phyloP scores from a whole-genome alignment of 1,284 basidiomycete genomes.

The Ustilago cynodontis region DNA sequence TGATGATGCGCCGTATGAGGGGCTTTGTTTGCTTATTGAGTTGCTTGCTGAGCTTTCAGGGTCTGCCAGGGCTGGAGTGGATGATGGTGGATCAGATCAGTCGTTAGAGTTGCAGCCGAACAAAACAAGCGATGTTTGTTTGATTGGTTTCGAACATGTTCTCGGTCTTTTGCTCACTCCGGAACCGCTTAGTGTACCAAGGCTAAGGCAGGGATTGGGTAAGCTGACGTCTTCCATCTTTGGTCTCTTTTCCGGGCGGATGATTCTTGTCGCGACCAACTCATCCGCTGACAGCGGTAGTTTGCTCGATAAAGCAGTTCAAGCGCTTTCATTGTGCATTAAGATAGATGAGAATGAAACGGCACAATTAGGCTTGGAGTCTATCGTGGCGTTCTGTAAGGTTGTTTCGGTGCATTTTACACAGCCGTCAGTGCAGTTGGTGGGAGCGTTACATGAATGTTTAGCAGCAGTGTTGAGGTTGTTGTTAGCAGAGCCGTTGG shows the following conservation, averaged over 20 bases:
- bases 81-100: slow-evolving; percentile 35
- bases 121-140: slow-evolving; percentile 51
- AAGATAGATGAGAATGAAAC: slow-evolving; percentile 48
- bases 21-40: slow-evolving; percentile 49
- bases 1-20: slow-evolving; percentile 59
- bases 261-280: slow-evolving; percentile 28
- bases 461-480: slow-evolving; percentile 19
- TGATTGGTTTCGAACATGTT: slow-evolving; percentile 51
- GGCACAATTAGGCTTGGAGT: slow-evolving; percentile 38
- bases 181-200: slow-evolving; percentile 46
- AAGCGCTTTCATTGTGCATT: slow-evolving; percentile 42
- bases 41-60: slow-evolving; percentile 43
- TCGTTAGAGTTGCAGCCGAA: slow-evolving; percentile 16
- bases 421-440: slow-evolving; percentile 12
- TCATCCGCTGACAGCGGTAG: background rate
- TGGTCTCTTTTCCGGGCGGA: slow-evolving; percentile 28
- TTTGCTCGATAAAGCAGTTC: slow-evolving; percentile 30
- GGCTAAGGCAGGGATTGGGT: slow-evolving; percentile 39
- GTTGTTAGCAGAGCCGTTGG: slow-evolving; percentile 37
- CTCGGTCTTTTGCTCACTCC: slow-evolving; percentile 23
- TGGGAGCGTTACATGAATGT: slow-evolving; percentile 17
- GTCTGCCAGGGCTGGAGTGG: slow-evolving; percentile 34
- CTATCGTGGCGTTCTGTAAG: slow-evolving; percentile 37
- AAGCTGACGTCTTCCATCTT: slow-evolving; percentile 34
- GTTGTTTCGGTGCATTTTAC: slow-evolving; percentile 15